A percentile compares a stretch with the other conserved stretches of the same genome.
Evolutionary conservation across 2,329 filamentous ascomycete genomes (phyloP).

Genomic region (Tolypocladium ophioglossoides): DNA sequence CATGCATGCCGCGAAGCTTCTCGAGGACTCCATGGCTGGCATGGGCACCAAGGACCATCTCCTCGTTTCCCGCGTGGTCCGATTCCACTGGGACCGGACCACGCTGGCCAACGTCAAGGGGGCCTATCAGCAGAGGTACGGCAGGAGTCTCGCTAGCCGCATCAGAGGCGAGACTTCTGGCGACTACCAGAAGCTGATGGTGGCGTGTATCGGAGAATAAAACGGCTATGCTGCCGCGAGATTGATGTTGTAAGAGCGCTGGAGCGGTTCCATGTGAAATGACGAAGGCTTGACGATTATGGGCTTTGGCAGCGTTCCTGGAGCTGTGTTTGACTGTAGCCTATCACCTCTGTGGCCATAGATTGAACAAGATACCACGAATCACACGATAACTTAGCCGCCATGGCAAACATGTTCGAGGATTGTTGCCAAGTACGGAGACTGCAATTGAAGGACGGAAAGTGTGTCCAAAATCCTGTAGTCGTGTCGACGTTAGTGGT

Average conservation of each 20-base stretch:
- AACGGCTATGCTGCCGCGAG: no score
- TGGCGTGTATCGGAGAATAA: slow-evolving; percentile 51
- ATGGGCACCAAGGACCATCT: slow-evolving; percentile 77
- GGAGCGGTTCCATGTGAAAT: not conserved
- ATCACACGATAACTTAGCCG: not conserved
- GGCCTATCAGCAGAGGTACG: slow-evolving; percentile 64
- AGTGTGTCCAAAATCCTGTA: not conserved
- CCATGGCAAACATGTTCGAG: not conserved
- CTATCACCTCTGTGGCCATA: not conserved
- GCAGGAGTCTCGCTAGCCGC: slow-evolving; percentile 53
- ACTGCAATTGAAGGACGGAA: no score
- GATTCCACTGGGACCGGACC: slow-evolving; percentile 71
- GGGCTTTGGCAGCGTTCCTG: not conserved
- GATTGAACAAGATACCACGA: not conserved
- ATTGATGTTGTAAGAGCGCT: not conserved
- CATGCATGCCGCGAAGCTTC: slow-evolving; percentile 67
- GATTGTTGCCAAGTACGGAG: not conserved
- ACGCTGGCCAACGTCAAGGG: slow-evolving; percentile 68
- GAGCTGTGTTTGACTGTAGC: not conserved
- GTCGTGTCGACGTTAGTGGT: no score
- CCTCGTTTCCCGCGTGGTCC: slow-evolving; percentile 66
- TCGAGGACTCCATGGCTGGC: slow-evolving; percentile 85
- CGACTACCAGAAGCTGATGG: slow-evolving; percentile 67
- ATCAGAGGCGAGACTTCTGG: slow-evolving; percentile 79
- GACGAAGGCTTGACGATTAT: not conserved